Conservation (phyloP, 805 yeast genomes). For the Nadsonia fulvescens region DNA sequence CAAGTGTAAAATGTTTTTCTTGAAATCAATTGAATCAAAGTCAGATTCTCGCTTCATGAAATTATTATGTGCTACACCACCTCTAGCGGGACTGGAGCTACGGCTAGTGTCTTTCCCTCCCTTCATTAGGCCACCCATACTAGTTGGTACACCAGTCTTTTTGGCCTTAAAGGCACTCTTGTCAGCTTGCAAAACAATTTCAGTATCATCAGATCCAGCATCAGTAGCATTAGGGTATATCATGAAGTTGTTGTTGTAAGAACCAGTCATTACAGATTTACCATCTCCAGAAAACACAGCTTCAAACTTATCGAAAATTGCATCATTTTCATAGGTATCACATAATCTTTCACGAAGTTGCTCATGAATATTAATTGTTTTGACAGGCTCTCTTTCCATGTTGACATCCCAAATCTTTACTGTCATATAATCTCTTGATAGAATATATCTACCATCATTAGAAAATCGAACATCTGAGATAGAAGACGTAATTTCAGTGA, state of each 20-base stretch:
- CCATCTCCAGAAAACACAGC: constrained; percentile 90
- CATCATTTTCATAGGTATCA: constrained; percentile 96
- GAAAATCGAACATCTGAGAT: constrained; percentile 89
- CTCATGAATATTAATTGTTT: constrained; percentile 90
- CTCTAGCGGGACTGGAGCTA: constrained; percentile 13
- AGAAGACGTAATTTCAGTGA: constrained; percentile 89
- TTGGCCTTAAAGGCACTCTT: constrained; percentile 85
- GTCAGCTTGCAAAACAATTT: constrained; percentile 89
- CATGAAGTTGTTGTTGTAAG: constrained; percentile 93
- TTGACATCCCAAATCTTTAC: constrained; percentile 96
- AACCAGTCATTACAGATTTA: constrained; percentile 85
- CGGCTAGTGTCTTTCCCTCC: constrained; percentile 5
- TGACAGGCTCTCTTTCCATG: constrained; percentile 89
- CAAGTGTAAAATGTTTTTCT: constrained; percentile 81
- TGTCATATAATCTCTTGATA: constrained; percentile 92
- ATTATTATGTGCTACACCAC: constrained; percentile 18
- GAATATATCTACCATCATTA: constrained; percentile 83
- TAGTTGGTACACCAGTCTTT: constrained; percentile 30
- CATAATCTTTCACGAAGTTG: constrained; percentile 83
- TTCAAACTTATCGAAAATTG: constrained; percentile 95
- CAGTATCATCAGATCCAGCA: constrained; percentile 26
- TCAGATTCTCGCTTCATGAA: constrained; percentile 49
- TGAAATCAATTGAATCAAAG: constrained; percentile 73
- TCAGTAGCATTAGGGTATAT: constrained; percentile 66
- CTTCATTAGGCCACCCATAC: constrained; percentile 21